These are phyloP conservation scores for Alternaria ethzedia DNA, from an alignment of 2,329 filamentous ascomycete genomes.

Conservation along the genomic window DNA sequence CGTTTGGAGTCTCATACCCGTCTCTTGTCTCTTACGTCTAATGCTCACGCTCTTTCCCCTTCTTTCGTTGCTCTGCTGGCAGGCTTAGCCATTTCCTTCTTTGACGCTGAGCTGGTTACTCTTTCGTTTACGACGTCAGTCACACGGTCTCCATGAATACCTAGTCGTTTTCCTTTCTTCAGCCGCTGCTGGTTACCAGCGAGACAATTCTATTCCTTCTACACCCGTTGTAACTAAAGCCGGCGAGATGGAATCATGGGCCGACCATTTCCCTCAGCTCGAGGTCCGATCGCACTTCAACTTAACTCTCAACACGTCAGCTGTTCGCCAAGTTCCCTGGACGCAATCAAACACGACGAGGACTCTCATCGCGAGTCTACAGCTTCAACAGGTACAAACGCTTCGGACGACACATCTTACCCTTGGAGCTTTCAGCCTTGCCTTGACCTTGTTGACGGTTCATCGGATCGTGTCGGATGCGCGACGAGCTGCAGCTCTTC, in stretches of 20 bases:
- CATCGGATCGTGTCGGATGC: conserved; percentile 48
- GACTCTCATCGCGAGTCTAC: conserved; percentile 42
- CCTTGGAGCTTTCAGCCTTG: conserved; percentile 48
- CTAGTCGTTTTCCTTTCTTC: conserved; percentile 40
- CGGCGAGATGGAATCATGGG: conserved; percentile 49
- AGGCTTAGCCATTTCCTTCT: conserved; percentile 46
- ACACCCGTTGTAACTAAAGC: conserved; percentile 32
- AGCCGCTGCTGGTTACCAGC: conserved; percentile 51
- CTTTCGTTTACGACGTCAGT: conserved; percentile 42
- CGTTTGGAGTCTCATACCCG: conserved; percentile 48
- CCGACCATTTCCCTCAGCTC: conserved; percentile 36
- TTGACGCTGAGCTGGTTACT: conserved; percentile 45
- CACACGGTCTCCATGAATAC: conserved; percentile 47
- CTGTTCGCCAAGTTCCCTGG: conserved; percentile 37
- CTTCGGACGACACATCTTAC: conserved; percentile 49
- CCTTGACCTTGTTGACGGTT: conserved; percentile 44
- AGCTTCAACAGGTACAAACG: conserved; percentile 47
- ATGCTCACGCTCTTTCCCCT: conserved; percentile 47
- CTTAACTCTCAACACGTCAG: conserved; percentile 44
- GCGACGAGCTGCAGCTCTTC: conserved; percentile 42
- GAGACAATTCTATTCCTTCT: conserved; percentile 40
- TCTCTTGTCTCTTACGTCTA: conserved; percentile 44
- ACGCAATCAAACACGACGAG: conserved; percentile 39
- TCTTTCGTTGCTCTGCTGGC: conserved; percentile 48
- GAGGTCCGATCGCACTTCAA: conserved; percentile 48